These are phyloP conservation scores for Xylariaceae sp. DNA, from an alignment of 2,329 filamentous ascomycete genomes.

Conservation along the genomic window DNA sequence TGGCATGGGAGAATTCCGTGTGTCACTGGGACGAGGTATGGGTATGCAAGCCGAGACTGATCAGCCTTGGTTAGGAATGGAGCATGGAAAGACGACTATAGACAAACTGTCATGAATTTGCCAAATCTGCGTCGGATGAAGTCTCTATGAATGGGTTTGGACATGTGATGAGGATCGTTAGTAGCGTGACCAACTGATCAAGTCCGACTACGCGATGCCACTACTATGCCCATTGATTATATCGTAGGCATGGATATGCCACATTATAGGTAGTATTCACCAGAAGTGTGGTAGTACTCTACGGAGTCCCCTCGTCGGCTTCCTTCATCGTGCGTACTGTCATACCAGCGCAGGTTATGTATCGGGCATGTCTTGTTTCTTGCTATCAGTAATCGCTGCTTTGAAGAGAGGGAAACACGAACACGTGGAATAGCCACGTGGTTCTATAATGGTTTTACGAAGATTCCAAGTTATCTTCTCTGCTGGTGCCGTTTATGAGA, in stretches of 20 bases:
- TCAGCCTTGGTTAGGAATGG: neutral
- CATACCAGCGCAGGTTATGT: neutral
- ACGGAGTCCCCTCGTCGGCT: neutral
- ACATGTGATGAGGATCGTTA: neutral
- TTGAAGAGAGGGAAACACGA: neutral
- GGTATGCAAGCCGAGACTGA: neutral
- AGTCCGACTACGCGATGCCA: neutral
- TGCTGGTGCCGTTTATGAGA: no score
- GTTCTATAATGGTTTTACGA: neutral
- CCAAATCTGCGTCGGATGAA: neutral
- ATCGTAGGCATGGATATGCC: neutral
- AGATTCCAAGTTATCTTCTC: neutral
- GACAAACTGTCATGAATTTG: neutral
- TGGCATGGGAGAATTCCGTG: neutral
- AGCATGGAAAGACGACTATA: neutral
- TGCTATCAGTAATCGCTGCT: no score
- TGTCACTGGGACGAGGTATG: neutral
- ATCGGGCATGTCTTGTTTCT: no score
- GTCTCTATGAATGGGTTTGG: neutral
- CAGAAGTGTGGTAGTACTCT: no score
- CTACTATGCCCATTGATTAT: neutral
- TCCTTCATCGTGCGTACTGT: neutral
- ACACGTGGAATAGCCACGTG: neutral
- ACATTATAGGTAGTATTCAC: no score
- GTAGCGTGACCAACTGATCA: neutral